phyloP scores from a whole-genome alignment of 768 basidiomycete species.

The Coprinopsis marcescibilis region DNA sequence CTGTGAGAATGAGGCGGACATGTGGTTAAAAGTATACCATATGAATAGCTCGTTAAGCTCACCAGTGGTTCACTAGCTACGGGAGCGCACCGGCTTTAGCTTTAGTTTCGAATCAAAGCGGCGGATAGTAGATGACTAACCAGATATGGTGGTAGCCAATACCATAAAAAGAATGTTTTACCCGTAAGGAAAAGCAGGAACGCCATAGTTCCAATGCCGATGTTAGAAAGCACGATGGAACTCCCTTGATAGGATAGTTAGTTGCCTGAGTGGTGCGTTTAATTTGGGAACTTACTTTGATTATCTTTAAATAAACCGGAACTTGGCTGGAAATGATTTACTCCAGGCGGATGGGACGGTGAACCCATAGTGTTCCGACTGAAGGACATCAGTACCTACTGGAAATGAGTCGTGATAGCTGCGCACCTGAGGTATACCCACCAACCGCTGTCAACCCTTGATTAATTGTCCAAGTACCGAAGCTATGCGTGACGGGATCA shows the following conservation, averaged over 20 bases:
- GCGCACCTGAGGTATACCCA: constrained; percentile 29
- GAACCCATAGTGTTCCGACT: constrained; percentile 42
- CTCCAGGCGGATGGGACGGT: constrained; percentile 42
- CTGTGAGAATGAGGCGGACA: constrained; percentile 14
- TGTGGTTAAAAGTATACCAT: neutral
- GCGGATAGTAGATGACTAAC: constrained; percentile 20
- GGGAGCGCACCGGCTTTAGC: neutral
- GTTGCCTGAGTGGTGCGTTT: neutral
- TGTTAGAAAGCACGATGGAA: constrained; percentile 32
- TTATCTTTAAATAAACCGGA: constrained; percentile 36
- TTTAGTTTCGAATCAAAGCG: neutral
- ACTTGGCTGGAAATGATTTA: constrained; percentile 36
- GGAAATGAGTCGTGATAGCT: neutral
- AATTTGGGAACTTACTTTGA: constrained; percentile 24
- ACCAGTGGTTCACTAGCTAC: constrained; percentile 44
- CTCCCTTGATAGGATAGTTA: constrained; percentile 23
- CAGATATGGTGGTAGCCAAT: constrained; percentile 38
- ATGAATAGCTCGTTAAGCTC: neutral
- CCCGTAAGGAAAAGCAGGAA: constrained; percentile 20
- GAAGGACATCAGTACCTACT: neutral
- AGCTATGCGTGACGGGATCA: constrained; percentile 11
- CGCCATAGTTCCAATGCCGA: constrained; percentile 23
- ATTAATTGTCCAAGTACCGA: neutral
- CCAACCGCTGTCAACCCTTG: constrained; percentile 24
- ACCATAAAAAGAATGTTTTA: constrained; percentile 22